Evolutionary conservation across 805 yeast species (phyloP), one percentile per base, ranked within the genome.

Genomic region (Ogataea philodendri): DNA sequence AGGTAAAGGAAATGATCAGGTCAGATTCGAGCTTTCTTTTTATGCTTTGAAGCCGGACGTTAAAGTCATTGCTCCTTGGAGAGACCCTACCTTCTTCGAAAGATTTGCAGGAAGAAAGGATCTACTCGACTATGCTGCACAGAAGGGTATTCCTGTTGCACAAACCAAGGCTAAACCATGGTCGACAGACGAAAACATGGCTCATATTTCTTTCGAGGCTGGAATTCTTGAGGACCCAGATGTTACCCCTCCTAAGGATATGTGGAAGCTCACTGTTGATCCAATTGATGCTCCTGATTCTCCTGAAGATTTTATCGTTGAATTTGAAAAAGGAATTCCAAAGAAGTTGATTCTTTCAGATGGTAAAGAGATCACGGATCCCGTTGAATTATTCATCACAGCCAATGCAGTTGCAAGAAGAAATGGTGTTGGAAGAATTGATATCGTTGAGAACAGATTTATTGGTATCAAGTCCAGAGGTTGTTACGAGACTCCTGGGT

Each of bases 1-100:
- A 51, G 99, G 99, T 71, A 93, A 93, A 73, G 99, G 99, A 70
- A 93, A 93, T 64, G 99, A 93, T 67, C 98, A 93, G 72, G 97
- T 93, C 49, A 84, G 99, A 69, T 93, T 93, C 63, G 99, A 93
- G 70, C 74, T 93, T 44, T 82, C 95, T 7, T 93, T 93, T 76
- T 93, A 93, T 66, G 99, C 97, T 22, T 78, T 93, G 65, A 89
- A 93, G 71, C 98, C 99, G 26, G 97, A 89, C 59, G 95, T 93
- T 53, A 72, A 76, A 60, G 96, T 87, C 53, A 90, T 93, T 69
- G 96, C 98, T 27, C 99, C 99, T 64, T 93, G 99, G 99, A 86
- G 99, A 78, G 85, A 84, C 62, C 98, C 98, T 20, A 83, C 59
- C 23, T 93, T 93, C 67, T 88, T 88, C 69, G 80, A 87, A 66